Percentiles rank a stretch among this genome's conserved stretches.
These are phyloP conservation scores for Trichomonas gallinae DNA, from an alignment of 208 protist genomes.

Conservation along the genomic window DNA sequence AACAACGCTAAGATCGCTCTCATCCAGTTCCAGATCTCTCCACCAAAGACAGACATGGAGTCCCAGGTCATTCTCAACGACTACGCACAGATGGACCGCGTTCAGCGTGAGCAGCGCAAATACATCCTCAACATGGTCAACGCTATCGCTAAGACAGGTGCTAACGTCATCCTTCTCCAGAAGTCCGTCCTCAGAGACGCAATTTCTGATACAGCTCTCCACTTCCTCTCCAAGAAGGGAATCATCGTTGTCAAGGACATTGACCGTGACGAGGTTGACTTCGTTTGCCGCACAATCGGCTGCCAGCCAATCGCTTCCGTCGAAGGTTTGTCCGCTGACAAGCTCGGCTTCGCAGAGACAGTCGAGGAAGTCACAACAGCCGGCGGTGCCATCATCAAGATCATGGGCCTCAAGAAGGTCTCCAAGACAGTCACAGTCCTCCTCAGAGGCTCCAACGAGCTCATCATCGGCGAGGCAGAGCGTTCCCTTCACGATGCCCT, in stretches of 20 bases:
- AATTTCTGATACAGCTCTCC: constrained; percentile 82
- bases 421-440: constrained; percentile 81
- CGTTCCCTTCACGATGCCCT: constrained; percentile 96
- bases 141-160: constrained; percentile 78
- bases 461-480: constrained; percentile 86
- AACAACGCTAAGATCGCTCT: constrained; percentile 94
- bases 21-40: constrained; percentile 94
- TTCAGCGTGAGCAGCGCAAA: constrained; percentile 85
- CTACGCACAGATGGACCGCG: constrained; percentile 89
- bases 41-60: constrained; percentile 95
- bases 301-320: constrained; percentile 83
- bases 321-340: constrained; percentile 81
- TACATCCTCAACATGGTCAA: constrained; percentile 92
- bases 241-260: constrained; percentile 96
- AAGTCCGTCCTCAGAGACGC: constrained; percentile 95
- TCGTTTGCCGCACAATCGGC: constrained; percentile 88
- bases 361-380: constrained; percentile 66
- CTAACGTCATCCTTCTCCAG: constrained; percentile 98
- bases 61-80: constrained; percentile 80
- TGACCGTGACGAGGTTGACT: constrained; percentile 94
- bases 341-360: constrained; percentile 76
- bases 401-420: constrained; percentile 69
- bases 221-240: constrained; percentile 94
- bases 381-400: constrained; percentile 47
- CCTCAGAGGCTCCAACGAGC: constrained; percentile 78